Conservation (phyloP, 352 stramenopile genomes). For the Phytopythium boreale region DNA sequence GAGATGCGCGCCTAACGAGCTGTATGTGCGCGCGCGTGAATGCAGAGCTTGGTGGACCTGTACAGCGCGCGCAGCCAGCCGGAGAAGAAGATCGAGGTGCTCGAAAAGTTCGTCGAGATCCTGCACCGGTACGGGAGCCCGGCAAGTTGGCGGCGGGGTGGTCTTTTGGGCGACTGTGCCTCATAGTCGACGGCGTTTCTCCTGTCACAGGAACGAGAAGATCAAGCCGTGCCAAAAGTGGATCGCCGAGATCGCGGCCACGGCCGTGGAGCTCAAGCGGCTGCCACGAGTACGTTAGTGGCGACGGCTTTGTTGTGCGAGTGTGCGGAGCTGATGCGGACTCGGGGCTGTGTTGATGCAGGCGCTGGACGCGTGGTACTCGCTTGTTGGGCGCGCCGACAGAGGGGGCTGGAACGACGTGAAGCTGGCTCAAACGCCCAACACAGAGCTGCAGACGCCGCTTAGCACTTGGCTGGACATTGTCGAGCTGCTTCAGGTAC, state of each 20-base stretch:
- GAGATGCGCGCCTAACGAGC: constrained; percentile 7
- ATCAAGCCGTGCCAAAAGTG: constrained; percentile 80
- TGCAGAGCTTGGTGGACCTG: constrained; percentile 73
- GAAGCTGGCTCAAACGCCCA: constrained; percentile 43
- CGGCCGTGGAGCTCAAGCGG: constrained; percentile 49
- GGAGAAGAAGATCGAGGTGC: constrained; percentile 57
- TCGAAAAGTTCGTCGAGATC: constrained; percentile 75
- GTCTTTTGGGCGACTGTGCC: not conserved
- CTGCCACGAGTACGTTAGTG: constrained; percentile 31
- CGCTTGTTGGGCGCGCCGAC: constrained; percentile 41
- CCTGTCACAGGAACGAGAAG: constrained; percentile 55
- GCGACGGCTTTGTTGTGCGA: not conserved
- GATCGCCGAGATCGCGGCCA: constrained; percentile 58
- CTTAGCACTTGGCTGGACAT: constrained; percentile 75
- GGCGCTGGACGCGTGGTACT: constrained; percentile 78
- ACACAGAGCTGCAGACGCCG: constrained; percentile 56
- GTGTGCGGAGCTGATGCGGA: not conserved
- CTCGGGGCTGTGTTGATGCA: constrained; percentile 11
- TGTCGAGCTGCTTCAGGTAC: constrained; percentile 73
- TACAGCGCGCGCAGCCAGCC: constrained; percentile 48
- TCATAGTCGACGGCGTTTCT: not conserved
- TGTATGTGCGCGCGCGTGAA: not conserved
- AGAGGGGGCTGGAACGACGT: constrained; percentile 23
- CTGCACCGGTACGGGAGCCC: constrained; percentile 43
- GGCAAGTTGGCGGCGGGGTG: not conserved